Percentiles rank a stretch among this genome's conserved stretches.
Conservation (phyloP, 371 early-diverging fungal species). For the Saksenaea oblongispora region DNA sequence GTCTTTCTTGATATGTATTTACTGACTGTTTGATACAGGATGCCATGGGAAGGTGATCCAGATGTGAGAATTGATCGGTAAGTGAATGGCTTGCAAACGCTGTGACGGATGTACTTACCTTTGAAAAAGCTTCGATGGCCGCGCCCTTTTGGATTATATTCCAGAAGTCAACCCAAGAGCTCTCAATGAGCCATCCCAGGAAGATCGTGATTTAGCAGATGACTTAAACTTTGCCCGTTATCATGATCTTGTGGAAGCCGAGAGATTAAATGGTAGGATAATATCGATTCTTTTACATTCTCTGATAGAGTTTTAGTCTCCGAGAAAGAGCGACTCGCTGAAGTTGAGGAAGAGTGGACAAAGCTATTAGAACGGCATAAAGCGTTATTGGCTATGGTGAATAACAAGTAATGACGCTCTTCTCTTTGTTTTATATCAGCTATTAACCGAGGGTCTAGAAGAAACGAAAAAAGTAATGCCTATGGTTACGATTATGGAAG, state of each 20-base stretch:
- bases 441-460: neutral
- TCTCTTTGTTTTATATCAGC: neutral
- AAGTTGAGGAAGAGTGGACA: conserved; percentile 57
- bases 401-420: conserved; percentile 20
- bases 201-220: conserved; percentile 45
- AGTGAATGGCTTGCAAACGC: neutral
- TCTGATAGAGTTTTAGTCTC: conserved; percentile 22
- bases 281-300: neutral
- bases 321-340: conserved; percentile 43
- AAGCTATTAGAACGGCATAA: conserved; percentile 54
- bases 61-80: conserved; percentile 54
- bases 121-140: conserved; percentile 56
- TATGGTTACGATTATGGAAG: conserved; percentile 48
- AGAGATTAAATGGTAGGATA: conserved; percentile 48
- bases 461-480: conserved; percentile 10
- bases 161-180: conserved; percentile 28
- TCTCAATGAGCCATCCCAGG: conserved; percentile 8
- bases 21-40: conserved; percentile 23
- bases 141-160: conserved; percentile 54
- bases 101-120: neutral
- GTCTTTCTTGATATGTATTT: neutral
- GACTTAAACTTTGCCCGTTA: conserved; percentile 61
- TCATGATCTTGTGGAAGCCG: conserved; percentile 57
- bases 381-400: conserved; percentile 45
- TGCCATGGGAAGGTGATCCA: conserved; percentile 55